Conservation (phyloP, 148 eudicot species). For the Camellia japonica region DNA sequence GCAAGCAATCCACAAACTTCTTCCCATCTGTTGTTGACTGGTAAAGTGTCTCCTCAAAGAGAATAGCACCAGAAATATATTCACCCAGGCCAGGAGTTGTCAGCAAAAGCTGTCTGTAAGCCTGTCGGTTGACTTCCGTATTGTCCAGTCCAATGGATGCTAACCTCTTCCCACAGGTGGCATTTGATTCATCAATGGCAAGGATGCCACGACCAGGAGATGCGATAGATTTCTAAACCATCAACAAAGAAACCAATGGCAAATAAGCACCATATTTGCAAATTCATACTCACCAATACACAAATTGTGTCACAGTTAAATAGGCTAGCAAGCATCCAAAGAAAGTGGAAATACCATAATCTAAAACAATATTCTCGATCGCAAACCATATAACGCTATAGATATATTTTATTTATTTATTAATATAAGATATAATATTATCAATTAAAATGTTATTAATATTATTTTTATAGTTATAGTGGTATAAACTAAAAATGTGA, state of each 20-base stretch:
- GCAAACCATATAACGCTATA: no score
- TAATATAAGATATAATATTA: no score
- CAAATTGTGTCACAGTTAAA: background rate
- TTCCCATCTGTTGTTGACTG: slow-evolving; percentile 90
- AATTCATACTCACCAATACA: background rate
- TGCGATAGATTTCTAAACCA: slow-evolving; percentile 73
- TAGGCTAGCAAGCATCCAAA: no score
- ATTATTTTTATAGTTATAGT: no score
- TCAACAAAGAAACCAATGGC: slow-evolving; percentile 10
- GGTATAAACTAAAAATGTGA: no score
- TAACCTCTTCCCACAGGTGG: slow-evolving; percentile 90
- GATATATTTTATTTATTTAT: no score
- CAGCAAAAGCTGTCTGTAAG: slow-evolving; percentile 87
- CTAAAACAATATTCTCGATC: no score
- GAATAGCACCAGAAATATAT: slow-evolving; percentile 87
- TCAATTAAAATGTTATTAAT: no score
- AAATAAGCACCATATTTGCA: background rate
- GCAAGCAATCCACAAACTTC: slow-evolving; percentile 73
- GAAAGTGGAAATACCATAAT: no score
- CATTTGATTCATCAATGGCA: slow-evolving; percentile 95
- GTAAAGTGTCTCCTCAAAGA: slow-evolving; percentile 94
- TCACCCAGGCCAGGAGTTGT: slow-evolving; percentile 92
- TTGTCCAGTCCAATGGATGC: slow-evolving; percentile 91
- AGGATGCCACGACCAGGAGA: slow-evolving; percentile 94
- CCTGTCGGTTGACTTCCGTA: slow-evolving; percentile 82